phyloP scores from a whole-genome alignment of 148 eudicot species.

The Rhododendron ovatum region DNA sequence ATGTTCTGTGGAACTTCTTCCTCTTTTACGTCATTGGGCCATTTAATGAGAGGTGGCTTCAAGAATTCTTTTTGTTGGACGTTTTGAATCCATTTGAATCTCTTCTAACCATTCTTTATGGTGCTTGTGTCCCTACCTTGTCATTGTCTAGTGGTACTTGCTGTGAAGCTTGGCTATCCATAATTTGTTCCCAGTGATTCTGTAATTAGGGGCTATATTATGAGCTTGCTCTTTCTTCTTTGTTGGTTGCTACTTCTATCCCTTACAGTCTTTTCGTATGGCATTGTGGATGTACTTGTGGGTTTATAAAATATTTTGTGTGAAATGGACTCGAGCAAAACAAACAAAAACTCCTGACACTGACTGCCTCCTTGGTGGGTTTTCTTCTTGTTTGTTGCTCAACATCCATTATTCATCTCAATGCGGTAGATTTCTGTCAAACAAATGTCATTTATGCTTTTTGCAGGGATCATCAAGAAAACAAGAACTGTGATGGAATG shows the following conservation, averaged over 20 bases:
- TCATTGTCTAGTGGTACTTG: neutral
- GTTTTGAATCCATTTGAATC: neutral
- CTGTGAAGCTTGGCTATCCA: neutral
- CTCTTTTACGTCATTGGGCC: neutral
- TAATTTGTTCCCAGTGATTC: neutral
- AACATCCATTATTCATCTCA: neutral
- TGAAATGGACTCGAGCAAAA: neutral
- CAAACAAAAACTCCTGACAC: neutral
- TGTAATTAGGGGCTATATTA: neutral
- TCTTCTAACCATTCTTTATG: neutral
- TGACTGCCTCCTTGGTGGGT: neutral
- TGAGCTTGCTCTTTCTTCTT: neutral
- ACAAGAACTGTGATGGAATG: conserved; percentile 99
- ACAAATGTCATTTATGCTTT: conserved; percentile 9
- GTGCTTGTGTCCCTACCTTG: neutral
- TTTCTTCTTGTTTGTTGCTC: neutral
- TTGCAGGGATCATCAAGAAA: conserved; percentile 84
- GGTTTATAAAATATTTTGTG: neutral
- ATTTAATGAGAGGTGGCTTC: neutral
- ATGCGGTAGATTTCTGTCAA: neutral
- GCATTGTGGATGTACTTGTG: neutral
- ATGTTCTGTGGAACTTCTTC: neutral
- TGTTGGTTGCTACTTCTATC: neutral
- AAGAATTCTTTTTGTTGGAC: neutral
- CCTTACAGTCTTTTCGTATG: neutral